Evolutionary conservation across 108 stramenopile genomes (phyloP), one percentile per base, ranked within the genome.

Genomic region (Nannochloropsis salina): DNA sequence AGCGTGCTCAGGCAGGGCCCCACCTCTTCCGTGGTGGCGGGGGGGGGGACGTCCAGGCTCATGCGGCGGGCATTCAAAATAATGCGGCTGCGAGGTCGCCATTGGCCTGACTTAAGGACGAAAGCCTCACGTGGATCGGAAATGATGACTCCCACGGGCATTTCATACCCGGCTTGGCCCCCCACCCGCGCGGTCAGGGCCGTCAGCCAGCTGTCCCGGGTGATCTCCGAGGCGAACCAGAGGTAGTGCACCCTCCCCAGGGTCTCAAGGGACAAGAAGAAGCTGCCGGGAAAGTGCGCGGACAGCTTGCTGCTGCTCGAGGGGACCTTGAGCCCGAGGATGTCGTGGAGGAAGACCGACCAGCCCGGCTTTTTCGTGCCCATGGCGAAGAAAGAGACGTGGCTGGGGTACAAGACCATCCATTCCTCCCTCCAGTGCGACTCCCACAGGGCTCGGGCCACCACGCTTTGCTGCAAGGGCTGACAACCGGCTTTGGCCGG

Each of bases 381-480:
- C 22, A 95, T 94, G 1, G 94, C 91, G 91, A 95, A 97, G 90
- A 95, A 95, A 5, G 90, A 90, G 42, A 97, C 51, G 85, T 91
- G 92, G 4, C 86, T 89, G 9, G 91, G 92, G 83, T 94, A 94
- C 20, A 97, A 40, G 11, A 92, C 94, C 45, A 92, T 94, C 91
- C 93, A 93, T 90, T 97, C 96, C 89, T 96, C 96, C 51, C 95
- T 86, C 96, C 96, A 97, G 82, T 94, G 95, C 41, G 94, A 92
- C 84, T 97, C 95, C 93, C 94, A 97, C 41, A 96, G 91, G 80
- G 93, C 93, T 74, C 96, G 88, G 15, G 95, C 96, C 43, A 94
- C 92, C 3, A 95, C 83, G 41, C 85, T 92, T 80, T 94, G 94
- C 41, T 86, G 81, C 45, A 92, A 44, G 41, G 91, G 89, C 51